A percentile compares a stretch with the other conserved stretches of the same genome.
Evolutionary conservation across 2,329 filamentous ascomycete genomes (phyloP).

Genomic region (Talaromyces islandicus): DNA sequence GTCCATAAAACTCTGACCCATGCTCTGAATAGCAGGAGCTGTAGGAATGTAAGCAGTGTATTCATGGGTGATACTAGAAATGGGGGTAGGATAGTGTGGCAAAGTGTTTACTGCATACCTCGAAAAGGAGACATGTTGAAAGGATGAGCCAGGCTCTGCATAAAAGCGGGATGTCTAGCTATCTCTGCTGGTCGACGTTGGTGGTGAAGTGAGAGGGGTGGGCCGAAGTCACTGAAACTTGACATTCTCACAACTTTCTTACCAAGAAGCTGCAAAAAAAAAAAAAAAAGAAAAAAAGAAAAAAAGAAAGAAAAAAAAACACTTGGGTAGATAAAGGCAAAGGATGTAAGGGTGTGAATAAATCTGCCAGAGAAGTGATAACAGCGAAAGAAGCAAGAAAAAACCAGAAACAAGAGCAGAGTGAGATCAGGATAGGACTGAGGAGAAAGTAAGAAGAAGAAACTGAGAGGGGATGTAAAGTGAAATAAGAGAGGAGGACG

Average conservation of each 20-base stretch:
- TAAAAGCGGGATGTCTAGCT: neutral
- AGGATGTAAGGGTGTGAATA: neutral
- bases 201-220: neutral
- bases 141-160: neutral
- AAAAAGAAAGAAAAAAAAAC: no score
- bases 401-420: neutral
- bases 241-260: neutral
- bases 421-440: neutral
- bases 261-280: neutral
- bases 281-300: no score
- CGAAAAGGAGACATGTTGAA: constrained; percentile 4
- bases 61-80: neutral
- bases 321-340: neutral
- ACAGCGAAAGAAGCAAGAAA: neutral
- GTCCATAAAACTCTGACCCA: neutral
- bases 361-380: neutral
- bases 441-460: neutral
- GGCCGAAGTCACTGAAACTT: neutral
- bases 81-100: neutral
- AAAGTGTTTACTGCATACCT: neutral
- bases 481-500: neutral
- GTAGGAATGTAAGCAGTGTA: neutral
- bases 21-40: neutral
- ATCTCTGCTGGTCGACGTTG: neutral
- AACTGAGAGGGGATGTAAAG: neutral